Conservation (phyloP, 306 rosid species). For the Ceratonia siliqua region DNA sequence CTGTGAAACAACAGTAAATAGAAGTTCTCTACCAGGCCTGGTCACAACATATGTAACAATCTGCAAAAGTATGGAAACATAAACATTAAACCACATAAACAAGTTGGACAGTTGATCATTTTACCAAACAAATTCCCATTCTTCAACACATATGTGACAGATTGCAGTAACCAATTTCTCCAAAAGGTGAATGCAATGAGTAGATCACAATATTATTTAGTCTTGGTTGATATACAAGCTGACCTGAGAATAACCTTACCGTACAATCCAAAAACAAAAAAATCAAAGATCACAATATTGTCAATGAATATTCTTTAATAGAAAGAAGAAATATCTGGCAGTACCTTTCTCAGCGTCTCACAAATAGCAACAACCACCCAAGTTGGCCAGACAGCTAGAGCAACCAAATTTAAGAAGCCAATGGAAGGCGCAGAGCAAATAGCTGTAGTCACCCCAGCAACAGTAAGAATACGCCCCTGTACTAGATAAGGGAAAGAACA, state of each 20-base stretch:
- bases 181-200: slow-evolving; percentile 27
- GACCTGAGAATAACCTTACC: too few relatives aligned
- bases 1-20: slow-evolving; percentile 92
- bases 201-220: not conserved
- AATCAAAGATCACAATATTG: not conserved
- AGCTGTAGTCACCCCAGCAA: slow-evolving; percentile 87
- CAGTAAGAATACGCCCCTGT: slow-evolving; percentile 92
- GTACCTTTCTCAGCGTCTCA: slow-evolving; percentile 90
- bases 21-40: slow-evolving; percentile 94
- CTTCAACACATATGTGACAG: not conserved
- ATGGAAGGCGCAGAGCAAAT: slow-evolving; percentile 81
- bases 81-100: slow-evolving; percentile 18
- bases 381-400: slow-evolving; percentile 84
- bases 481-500: slow-evolving; percentile 35
- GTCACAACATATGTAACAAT: slow-evolving; percentile 89
- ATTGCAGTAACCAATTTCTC: slow-evolving; percentile 8
- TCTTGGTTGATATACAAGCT: too few relatives aligned
- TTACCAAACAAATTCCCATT: slow-evolving; percentile 5
- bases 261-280: too few relatives aligned
- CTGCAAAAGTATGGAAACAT: slow-evolving; percentile 47
- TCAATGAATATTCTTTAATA: slow-evolving; percentile 16
- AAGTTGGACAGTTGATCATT: not conserved
- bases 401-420: slow-evolving; percentile 74
- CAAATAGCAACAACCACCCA: slow-evolving; percentile 79
- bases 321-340: slow-evolving; percentile 5